Percentiles rank a stretch among this genome's conserved stretches.
These are phyloP conservation scores for Debaryomyces singareniensis DNA, from an alignment of 1,139 yeast genomes.

Conservation along the genomic window DNA sequence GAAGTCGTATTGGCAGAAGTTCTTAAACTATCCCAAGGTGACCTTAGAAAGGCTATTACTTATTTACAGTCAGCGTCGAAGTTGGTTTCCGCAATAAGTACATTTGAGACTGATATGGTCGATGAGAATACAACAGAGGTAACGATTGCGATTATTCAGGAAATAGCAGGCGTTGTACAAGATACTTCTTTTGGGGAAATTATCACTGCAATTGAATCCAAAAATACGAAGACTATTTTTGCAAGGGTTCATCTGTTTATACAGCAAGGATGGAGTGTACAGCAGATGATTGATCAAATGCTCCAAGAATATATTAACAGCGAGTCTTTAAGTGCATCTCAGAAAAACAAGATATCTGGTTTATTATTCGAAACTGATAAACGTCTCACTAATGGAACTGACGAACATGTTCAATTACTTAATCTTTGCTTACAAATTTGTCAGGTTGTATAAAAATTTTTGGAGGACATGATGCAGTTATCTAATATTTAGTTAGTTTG, in stretches of 20 bases:
- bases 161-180: constrained; percentile 84
- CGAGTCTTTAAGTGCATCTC: constrained; percentile 44
- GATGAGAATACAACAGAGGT: constrained; percentile 30
- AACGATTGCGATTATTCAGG: constrained; percentile 46
- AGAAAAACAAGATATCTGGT: constrained; percentile 61
- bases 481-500: too few species aligned
- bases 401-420: constrained; percentile 80
- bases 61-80: constrained; percentile 83
- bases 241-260: constrained; percentile 48
- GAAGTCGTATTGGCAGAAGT: constrained; percentile 54
- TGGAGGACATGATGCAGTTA: too few species aligned
- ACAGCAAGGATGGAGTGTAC: constrained; percentile 82
- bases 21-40: constrained; percentile 72
- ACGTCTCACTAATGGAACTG: constrained; percentile 76
- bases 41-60: constrained; percentile 89
- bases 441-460: constrained; percentile 22
- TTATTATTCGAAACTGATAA: constrained; percentile 71
- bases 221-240: constrained; percentile 33
- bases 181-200: constrained; percentile 42
- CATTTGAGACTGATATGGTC: constrained; percentile 10
- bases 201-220: constrained; percentile 30
- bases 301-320: constrained; percentile 68
- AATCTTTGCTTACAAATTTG: constrained; percentile 59
- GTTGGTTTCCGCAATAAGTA: constrained; percentile 28
- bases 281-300: constrained; percentile 69